A percentile compares a stretch with the other conserved stretches of the same genome.
Evolutionary conservation across 148 eudicot species (phyloP).

Genomic region (Dysphania ambrosioides): DNA sequence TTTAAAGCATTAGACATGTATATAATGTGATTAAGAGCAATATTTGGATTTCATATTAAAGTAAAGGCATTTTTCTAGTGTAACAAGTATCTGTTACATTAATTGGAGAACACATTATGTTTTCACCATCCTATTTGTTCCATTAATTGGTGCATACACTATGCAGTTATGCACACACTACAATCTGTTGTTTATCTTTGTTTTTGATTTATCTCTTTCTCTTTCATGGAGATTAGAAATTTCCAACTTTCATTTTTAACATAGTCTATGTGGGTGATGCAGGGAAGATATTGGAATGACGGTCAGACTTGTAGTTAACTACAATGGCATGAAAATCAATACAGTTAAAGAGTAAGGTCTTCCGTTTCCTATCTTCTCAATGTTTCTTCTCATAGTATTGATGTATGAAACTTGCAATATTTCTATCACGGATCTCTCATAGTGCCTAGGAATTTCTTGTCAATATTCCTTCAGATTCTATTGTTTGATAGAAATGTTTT

Average conservation of each 20-base stretch:
- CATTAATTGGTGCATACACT: not conserved
- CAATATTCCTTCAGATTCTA: too few species aligned
- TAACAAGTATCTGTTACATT: not conserved
- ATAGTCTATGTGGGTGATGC: slow-evolving; percentile 32
- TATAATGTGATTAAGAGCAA: not conserved
- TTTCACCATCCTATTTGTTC: not conserved
- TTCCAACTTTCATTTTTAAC: not conserved
- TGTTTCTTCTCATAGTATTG: not conserved
- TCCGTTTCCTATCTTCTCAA: not conserved
- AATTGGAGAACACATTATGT: not conserved
- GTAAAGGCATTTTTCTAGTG: not conserved
- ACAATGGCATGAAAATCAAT: slow-evolving; percentile 75
- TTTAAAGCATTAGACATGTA: too few species aligned
- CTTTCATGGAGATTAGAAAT: not conserved
- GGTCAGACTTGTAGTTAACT: slow-evolving; percentile 83
- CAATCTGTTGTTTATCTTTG: not conserved
- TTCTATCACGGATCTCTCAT: too few species aligned
- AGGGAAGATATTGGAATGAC: slow-evolving; percentile 93
- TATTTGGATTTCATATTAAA: not conserved
- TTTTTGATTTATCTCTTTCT: not conserved
- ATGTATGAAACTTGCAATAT: not conserved
- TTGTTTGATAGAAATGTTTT: too few species aligned
- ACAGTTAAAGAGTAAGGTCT: slow-evolving; percentile 75
- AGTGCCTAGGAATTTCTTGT: too few species aligned
- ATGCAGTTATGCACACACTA: not conserved